A percentile compares a stretch with the other conserved stretches of the same genome.
Conservation (phyloP, 805 yeast species). For the Cyberlindnera xishuangbannaensis region DNA sequence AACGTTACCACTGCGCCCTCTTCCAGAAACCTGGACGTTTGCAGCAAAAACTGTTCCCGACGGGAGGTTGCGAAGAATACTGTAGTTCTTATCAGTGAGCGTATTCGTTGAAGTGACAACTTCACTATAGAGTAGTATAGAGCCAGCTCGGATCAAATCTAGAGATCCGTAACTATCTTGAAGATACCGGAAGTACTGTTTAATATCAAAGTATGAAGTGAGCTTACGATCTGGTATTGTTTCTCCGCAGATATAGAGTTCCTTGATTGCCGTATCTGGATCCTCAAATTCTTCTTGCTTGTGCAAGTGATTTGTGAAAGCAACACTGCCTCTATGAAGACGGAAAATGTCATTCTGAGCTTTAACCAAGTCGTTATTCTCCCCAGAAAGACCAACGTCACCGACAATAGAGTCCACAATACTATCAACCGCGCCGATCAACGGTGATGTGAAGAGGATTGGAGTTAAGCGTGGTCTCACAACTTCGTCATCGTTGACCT, state of each 20-base stretch:
- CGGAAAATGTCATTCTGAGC: conserved; percentile 55
- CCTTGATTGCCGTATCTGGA: conserved; percentile 50
- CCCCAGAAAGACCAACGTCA: conserved; percentile 31
- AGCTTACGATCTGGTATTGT: conserved; percentile 42
- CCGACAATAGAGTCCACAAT: conserved; percentile 30
- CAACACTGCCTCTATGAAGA: conserved; percentile 33
- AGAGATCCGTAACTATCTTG: conserved; percentile 27
- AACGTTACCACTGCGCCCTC: conserved; percentile 91
- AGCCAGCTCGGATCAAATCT: conserved; percentile 44
- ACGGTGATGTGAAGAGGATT: conserved; percentile 43
- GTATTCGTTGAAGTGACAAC: conserved; percentile 86
- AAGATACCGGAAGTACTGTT: conserved; percentile 45
- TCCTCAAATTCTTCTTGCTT: conserved; percentile 40
- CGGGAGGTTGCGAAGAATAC: conserved; percentile 54
- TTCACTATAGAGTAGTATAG: conserved; percentile 69
- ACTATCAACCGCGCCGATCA: conserved; percentile 23
- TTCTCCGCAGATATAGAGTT: conserved; percentile 42
- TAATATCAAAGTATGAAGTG: conserved; percentile 72
- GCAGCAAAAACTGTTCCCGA: conserved; percentile 65
- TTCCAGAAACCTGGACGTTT: conserved; percentile 80
- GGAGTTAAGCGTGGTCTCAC: conserved; percentile 68
- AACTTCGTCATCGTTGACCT: conserved; percentile 49
- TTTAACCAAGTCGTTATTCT: conserved; percentile 37
- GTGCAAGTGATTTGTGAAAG: conserved; percentile 17
- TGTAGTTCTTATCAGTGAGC: conserved; percentile 66